These are phyloP conservation scores for Prunus yedoensis DNA, from an alignment of 331 rosid genomes.

Conservation along the genomic window DNA sequence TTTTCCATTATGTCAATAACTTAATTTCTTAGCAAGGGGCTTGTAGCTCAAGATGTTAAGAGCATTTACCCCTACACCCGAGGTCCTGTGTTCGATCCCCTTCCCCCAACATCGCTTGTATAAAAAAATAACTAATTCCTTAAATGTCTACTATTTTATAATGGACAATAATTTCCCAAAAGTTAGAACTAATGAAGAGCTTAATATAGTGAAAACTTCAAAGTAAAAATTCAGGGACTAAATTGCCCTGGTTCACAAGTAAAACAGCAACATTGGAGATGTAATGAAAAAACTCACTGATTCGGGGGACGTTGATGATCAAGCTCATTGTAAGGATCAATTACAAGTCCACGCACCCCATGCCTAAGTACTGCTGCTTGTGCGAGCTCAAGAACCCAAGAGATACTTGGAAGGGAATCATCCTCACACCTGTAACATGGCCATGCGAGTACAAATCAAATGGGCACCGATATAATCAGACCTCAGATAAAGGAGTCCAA, in stretches of 20 bases:
- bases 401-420: slow-evolving; percentile 80
- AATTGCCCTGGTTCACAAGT: not conserved
- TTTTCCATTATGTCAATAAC: not conserved
- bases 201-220: not conserved
- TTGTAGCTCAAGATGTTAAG: too few species aligned
- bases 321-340: slow-evolving; percentile 98
- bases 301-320: slow-evolving; percentile 87
- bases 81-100: too few species aligned
- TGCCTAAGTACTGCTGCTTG: slow-evolving; percentile 89
- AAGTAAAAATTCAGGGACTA: not conserved
- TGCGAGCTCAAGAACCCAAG: slow-evolving; percentile 95
- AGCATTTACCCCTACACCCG: too few species aligned
- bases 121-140: not conserved
- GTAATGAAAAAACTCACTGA: slow-evolving; percentile 60
- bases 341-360: slow-evolving; percentile 97
- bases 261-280: slow-evolving; percentile 7
- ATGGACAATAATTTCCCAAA: not conserved
- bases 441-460: not conserved
- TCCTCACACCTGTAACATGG: slow-evolving; percentile 73
- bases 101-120: too few species aligned
- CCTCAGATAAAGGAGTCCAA: slow-evolving; percentile 7
- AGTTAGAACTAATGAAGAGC: not conserved
- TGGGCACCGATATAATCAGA: slow-evolving; percentile 5
- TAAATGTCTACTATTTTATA: not conserved
- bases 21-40: too few species aligned